phyloP scores from a whole-genome alignment of 1,284 basidiomycete species.

The Ustilago nuda region DNA sequence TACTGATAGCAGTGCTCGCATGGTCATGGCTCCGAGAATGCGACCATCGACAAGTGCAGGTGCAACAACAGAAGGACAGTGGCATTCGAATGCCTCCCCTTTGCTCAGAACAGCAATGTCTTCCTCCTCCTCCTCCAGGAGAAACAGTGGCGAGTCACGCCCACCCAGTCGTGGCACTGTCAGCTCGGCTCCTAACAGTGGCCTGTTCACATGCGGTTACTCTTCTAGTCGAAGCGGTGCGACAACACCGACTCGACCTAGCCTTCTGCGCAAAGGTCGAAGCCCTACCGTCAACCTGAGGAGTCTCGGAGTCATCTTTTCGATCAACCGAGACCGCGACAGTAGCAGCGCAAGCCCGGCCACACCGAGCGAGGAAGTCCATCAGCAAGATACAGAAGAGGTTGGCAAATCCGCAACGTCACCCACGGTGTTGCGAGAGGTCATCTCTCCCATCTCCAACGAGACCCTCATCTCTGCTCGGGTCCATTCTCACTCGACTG shows the following conservation, averaged over 20 bases:
- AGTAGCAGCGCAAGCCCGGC: not conserved
- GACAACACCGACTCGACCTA: constrained; percentile 23
- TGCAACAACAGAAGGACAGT: not conserved
- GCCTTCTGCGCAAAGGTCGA: constrained; percentile 20
- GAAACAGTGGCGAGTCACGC: constrained; percentile 36
- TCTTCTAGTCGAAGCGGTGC: constrained; percentile 32
- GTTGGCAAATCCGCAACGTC: not conserved
- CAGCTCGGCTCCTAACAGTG: constrained; percentile 32
- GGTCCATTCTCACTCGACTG: constrained; percentile 11
- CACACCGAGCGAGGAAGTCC: constrained; percentile 2
- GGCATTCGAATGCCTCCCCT: constrained; percentile 13
- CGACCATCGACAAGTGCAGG: constrained; percentile 27
- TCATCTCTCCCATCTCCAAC: constrained; percentile 29
- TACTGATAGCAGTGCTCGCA: not conserved
- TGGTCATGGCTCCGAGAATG: not conserved
- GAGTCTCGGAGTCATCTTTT: constrained; percentile 30
- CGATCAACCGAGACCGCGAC: constrained; percentile 30
- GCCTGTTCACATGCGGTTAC: constrained; percentile 52
- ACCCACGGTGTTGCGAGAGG: constrained; percentile 20
- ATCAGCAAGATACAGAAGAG: constrained; percentile 4
- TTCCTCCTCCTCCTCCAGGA: constrained; percentile 21
- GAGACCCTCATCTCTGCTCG: constrained; percentile 48
- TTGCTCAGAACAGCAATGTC: constrained; percentile 19
- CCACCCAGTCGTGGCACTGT: constrained; percentile 29
- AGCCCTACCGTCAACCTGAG: constrained; percentile 34